Evolutionary conservation across 352 stramenopile genomes (phyloP).

Genomic region (Elongisporangium prolatum): DNA sequence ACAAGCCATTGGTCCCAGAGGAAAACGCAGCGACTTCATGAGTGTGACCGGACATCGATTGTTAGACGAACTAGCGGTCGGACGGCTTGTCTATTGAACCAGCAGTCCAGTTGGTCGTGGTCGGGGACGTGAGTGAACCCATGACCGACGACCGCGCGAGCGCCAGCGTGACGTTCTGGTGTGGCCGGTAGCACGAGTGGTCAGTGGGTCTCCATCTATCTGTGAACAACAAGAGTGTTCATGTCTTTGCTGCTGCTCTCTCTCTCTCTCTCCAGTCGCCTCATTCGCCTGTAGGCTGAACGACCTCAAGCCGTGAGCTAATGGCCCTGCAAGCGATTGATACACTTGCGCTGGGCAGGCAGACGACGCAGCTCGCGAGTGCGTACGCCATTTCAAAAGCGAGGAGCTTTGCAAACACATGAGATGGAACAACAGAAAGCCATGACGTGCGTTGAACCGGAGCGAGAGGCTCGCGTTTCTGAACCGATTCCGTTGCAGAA

Average conservation of each 20-base stretch:
- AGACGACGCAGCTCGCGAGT: no score
- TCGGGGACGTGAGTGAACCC: neutral
- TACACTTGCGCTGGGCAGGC: neutral
- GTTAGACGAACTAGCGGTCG: no score
- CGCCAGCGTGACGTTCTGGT: neutral
- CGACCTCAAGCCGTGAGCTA: neutral
- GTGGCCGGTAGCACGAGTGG: neutral
- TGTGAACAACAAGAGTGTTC: neutral
- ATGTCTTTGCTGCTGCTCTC: neutral
- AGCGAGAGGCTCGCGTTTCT: neutral
- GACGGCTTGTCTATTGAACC: no score
- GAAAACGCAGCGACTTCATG: neutral
- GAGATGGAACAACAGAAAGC: neutral
- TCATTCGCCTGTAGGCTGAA: no score
- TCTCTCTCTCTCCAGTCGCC: no score
- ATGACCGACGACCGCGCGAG: neutral
- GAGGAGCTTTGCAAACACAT: no score
- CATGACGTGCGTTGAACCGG: neutral
- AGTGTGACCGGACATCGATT: no score
- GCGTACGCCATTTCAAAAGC: no score
- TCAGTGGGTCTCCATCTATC: neutral
- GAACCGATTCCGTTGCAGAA: neutral
- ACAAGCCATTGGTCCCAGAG: conserved; percentile 15
- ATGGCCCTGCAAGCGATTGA: neutral
- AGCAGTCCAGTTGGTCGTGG: neutral